Evolutionary conservation across 257 asterid species (phyloP).

Genomic region (Capsicum baccatum): DNA sequence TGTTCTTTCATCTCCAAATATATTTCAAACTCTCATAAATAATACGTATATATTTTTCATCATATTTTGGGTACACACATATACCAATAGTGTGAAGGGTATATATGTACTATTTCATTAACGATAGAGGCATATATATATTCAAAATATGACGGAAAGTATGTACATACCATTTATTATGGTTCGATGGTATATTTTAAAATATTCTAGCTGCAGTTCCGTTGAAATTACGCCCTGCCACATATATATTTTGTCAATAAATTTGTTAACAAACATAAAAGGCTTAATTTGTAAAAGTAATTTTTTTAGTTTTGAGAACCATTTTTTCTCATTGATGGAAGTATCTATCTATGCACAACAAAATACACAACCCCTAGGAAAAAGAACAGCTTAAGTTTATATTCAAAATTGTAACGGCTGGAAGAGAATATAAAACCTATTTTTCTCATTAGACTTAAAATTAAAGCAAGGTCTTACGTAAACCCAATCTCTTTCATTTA

Average conservation of each 20-base stretch:
- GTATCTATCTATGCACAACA: too few relatives aligned
- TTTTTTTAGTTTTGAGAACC: background rate
- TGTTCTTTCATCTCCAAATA: too few relatives aligned
- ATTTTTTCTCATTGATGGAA: background rate
- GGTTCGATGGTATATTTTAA: background rate
- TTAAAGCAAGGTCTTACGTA: background rate
- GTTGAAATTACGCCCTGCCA: conserved; percentile 58
- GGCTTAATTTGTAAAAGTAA: background rate
- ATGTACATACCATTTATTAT: too few relatives aligned
- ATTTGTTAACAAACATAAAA: background rate
- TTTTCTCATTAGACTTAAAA: background rate
- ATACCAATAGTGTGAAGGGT: too few relatives aligned
- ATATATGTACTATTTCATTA: too few relatives aligned
- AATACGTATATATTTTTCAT: too few relatives aligned
- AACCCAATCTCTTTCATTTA: background rate
- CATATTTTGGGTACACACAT: too few relatives aligned
- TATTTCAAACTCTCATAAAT: too few relatives aligned
- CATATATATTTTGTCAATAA: background rate
- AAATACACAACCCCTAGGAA: background rate
- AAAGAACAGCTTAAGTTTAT: background rate
- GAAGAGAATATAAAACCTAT: background rate
- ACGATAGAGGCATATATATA: too few relatives aligned
- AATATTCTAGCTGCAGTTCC: conserved; percentile 53
- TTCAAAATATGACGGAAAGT: too few relatives aligned
- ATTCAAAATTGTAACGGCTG: conserved; percentile 1